Percentiles rank a stretch among this genome's conserved stretches.
Evolutionary conservation across 148 eudicot species (phyloP).

Genomic region (Rhododendron ovatum): DNA sequence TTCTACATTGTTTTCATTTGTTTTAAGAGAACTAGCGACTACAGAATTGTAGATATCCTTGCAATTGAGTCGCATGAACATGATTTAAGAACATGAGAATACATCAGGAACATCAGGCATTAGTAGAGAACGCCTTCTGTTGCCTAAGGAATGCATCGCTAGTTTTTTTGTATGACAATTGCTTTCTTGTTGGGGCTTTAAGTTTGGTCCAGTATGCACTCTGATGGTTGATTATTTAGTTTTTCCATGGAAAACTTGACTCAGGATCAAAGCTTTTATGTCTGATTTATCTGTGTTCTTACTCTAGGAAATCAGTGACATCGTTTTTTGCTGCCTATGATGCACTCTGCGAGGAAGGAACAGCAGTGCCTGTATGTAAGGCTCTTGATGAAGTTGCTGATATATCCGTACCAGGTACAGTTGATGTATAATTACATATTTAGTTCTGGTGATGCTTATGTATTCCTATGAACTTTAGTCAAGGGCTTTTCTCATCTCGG

Average conservation of each 20-base stretch:
- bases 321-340: conserved; percentile 93
- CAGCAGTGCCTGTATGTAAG: conserved; percentile 83
- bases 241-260: neutral
- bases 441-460: neutral
- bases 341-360: conserved; percentile 98
- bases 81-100: neutral
- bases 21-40: neutral
- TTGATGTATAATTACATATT: neutral
- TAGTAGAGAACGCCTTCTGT: neutral
- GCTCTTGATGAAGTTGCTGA: conserved; percentile 91
- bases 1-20: neutral
- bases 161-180: neutral
- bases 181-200: neutral
- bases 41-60: neutral
- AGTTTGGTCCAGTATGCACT: neutral
- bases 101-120: neutral
- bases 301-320: conserved; percentile 76
- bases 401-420: conserved; percentile 67
- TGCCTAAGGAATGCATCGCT: neutral
- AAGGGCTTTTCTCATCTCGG: neutral
- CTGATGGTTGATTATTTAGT: neutral
- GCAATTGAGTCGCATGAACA: neutral
- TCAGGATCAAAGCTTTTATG: neutral
- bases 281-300: conserved; percentile 20
- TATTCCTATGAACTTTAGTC: neutral